These are phyloP conservation scores for Lepidium aucheri DNA, from an alignment of 345 rosid species.

Conservation along the genomic window DNA sequence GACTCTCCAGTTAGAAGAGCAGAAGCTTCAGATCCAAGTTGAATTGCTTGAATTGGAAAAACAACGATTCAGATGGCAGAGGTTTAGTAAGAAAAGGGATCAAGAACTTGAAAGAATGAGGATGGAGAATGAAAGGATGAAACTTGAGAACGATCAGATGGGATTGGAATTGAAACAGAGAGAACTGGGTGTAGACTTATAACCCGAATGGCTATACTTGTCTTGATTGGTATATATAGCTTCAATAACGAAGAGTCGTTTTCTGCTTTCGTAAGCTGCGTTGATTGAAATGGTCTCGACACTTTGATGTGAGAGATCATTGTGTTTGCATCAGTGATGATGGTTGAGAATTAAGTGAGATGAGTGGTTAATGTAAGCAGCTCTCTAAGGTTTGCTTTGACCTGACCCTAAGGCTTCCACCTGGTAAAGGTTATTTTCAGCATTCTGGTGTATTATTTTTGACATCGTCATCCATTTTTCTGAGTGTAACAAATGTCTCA, in stretches of 20 bases:
- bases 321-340: constrained; percentile 4
- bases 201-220: neutral
- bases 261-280: neutral
- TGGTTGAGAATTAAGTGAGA: neutral
- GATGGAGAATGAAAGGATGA: constrained; percentile 85
- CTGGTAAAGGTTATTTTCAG: neutral
- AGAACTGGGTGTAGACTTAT: constrained; percentile 17
- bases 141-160: constrained; percentile 74
- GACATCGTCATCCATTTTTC: neutral
- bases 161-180: constrained; percentile 61
- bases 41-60: constrained; percentile 82
- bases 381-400: neutral
- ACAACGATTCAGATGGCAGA: constrained; percentile 76
- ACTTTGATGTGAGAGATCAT: constrained; percentile 23
- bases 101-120: constrained; percentile 63
- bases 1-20: constrained; percentile 68
- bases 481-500: neutral
- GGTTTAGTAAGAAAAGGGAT: constrained; percentile 71
- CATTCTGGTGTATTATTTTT: neutral
- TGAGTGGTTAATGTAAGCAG: neutral
- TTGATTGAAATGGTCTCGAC: constrained; percentile 2
- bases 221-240: constrained; percentile 2
- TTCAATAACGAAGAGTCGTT: neutral
- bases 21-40: constrained; percentile 62
- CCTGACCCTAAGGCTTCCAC: neutral